phyloP scores from a whole-genome alignment of 768 basidiomycete genomes.

The Kwoniella heveanensis region DNA sequence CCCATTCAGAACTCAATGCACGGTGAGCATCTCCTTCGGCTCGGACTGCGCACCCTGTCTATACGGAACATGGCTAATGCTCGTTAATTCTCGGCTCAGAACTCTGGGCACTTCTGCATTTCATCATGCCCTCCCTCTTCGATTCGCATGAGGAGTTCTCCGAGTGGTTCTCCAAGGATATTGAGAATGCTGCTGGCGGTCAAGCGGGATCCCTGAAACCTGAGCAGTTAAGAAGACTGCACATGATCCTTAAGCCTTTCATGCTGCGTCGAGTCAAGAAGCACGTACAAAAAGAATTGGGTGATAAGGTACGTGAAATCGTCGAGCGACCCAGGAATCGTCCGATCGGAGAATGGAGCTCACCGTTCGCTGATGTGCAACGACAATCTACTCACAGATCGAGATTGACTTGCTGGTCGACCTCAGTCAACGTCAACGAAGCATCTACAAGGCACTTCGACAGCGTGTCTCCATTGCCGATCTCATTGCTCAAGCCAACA shows the following conservation, averaged over 20 bases:
- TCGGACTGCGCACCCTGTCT: background rate
- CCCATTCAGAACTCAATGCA: conserved; percentile 99
- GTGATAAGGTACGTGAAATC: conserved; percentile 87
- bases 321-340: too few relatives aligned
- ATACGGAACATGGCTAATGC: background rate
- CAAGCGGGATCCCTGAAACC: conserved; percentile 90
- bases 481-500: conserved; percentile 87
- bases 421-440: conserved; percentile 86
- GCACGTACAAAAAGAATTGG: conserved; percentile 98
- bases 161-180: conserved; percentile 99
- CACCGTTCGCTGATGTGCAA: background rate
- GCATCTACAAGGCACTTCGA: conserved; percentile 82
- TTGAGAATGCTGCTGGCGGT: conserved; percentile 88
- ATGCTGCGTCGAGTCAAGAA: conserved; percentile 97
- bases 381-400: conserved; percentile 63
- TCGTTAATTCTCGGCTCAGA: conserved; percentile 60
- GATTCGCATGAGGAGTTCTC: conserved; percentile 99
- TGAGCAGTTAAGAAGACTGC: conserved; percentile 87
- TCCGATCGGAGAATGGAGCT: too few relatives aligned
- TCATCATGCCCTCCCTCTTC: conserved; percentile 99
- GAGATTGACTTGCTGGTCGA: conserved; percentile 95
- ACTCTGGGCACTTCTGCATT: conserved; percentile 96
- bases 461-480: conserved; percentile 94
- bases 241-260: conserved; percentile 99
- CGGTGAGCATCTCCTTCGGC: conserved; percentile 62